Evolutionary conservation across 805 yeast genomes (phyloP).

Genomic region (Starmerella powellii): DNA sequence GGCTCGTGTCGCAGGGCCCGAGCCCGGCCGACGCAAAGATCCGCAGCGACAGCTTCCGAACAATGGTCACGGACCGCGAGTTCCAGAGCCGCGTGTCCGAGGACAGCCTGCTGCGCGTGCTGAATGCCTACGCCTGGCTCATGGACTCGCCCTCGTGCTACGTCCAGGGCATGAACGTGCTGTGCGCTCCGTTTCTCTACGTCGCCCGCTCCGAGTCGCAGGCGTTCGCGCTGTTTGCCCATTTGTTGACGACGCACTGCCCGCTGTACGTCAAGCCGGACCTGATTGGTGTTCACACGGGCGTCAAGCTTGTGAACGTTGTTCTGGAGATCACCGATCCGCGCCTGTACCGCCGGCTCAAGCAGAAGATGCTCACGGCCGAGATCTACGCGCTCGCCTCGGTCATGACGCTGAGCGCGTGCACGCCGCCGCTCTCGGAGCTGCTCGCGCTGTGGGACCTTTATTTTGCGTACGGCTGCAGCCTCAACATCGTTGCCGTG

Average conservation of each 20-base stretch:
- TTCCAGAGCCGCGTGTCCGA: slow-evolving; percentile 62
- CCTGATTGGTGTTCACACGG: slow-evolving; percentile 71
- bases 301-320: slow-evolving; percentile 56
- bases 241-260: slow-evolving; percentile 48
- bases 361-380: slow-evolving; percentile 58
- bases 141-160: slow-evolving; percentile 27
- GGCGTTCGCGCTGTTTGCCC: slow-evolving; percentile 61
- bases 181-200: slow-evolving; percentile 72
- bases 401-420: slow-evolving; percentile 71
- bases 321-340: slow-evolving; percentile 65
- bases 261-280: slow-evolving; percentile 71
- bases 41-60: slow-evolving; percentile 73
- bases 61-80: slow-evolving; percentile 58
- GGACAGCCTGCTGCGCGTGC: slow-evolving; percentile 49
- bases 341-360: slow-evolving; percentile 46
- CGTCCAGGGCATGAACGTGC: slow-evolving; percentile 87
- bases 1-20: slow-evolving; percentile 44
- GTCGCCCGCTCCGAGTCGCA: slow-evolving; percentile 72
- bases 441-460: slow-evolving; percentile 80
- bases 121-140: slow-evolving; percentile 54
- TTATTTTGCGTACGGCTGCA: slow-evolving; percentile 79
- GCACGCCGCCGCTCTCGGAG: slow-evolving; percentile 72
- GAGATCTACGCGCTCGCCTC: slow-evolving; percentile 68
- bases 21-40: slow-evolving; percentile 55
- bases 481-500: slow-evolving; percentile 70